Evolutionary conservation across 2,329 filamentous ascomycete species (phyloP).

Genomic region (Plectosphaerella cucumerina): DNA sequence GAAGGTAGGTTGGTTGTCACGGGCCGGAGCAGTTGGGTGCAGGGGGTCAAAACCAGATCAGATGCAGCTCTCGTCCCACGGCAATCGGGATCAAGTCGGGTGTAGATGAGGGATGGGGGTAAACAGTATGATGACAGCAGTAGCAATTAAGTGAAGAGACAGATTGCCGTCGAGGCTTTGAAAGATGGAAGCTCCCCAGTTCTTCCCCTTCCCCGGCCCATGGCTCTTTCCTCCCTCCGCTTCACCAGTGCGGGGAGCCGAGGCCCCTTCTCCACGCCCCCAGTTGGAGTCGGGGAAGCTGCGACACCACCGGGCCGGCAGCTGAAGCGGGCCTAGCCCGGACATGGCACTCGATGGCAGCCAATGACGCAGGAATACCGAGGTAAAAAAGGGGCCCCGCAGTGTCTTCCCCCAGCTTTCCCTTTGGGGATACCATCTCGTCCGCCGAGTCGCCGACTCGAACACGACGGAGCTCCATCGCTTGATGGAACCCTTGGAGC

Average conservation of each 20-base stretch:
- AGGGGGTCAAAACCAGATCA: not conserved
- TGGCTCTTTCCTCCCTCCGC: no score
- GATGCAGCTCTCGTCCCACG: not conserved
- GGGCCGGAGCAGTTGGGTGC: not conserved
- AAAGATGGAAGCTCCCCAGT: no score
- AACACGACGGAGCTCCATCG: not conserved
- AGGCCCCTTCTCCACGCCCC: no score
- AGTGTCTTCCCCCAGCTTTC: not conserved
- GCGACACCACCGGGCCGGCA: no score
- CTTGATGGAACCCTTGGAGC: no score
- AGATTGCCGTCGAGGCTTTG: no score
- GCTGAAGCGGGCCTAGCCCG: no score
- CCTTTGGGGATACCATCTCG: slow-evolving; percentile 2
- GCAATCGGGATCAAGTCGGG: not conserved
- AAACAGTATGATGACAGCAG: not conserved
- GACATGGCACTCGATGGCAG: no score
- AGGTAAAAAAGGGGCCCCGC: not conserved
- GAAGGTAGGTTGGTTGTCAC: not conserved
- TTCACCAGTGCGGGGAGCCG: no score
- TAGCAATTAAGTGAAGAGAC: not conserved
- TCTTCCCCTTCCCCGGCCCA: no score
- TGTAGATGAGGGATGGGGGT: not conserved
- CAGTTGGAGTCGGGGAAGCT: no score
- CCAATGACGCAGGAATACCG: not conserved
- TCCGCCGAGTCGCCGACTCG: not conserved